Percentiles rank a stretch among this genome's conserved stretches.
Evolutionary conservation across 2,329 filamentous ascomycete species (phyloP).

Genomic region (Pseudogymnoascus sp.): DNA sequence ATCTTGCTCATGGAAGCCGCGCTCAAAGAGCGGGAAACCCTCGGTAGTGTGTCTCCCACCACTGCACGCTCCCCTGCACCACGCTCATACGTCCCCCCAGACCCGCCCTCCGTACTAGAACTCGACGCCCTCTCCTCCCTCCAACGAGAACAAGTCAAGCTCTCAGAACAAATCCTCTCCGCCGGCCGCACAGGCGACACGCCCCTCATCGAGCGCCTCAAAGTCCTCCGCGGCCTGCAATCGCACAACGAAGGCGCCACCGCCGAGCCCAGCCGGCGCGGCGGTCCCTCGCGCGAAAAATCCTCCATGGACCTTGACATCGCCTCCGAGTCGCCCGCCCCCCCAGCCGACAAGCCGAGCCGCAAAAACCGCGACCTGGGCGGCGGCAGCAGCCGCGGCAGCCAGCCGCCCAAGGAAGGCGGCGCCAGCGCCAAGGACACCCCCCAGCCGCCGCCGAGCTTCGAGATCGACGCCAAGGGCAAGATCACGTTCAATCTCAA

Average conservation of each 20-base stretch:
- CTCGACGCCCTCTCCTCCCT: slow-evolving; percentile 19
- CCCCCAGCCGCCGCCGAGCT: background rate
- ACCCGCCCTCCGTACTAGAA: slow-evolving; percentile 19
- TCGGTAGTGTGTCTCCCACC: background rate
- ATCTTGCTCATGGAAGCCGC: background rate
- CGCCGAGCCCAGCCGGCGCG: slow-evolving; percentile 14
- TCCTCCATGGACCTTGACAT: slow-evolving; percentile 26
- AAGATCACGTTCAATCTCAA: slow-evolving; percentile 53
- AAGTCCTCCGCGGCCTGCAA: slow-evolving; percentile 18
- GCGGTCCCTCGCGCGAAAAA: slow-evolving; percentile 18
- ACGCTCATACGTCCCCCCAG: slow-evolving; percentile 12
- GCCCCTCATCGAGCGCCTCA: slow-evolving; percentile 11
- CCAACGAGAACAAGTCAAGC: slow-evolving; percentile 26
- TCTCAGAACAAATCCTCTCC: slow-evolving; percentile 21
- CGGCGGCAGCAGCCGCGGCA: slow-evolving; percentile 17
- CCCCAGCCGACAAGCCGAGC: slow-evolving; percentile 24
- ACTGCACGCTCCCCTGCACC: background rate
- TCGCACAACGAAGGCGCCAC: slow-evolving; percentile 20
- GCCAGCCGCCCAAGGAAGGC: slow-evolving; percentile 22
- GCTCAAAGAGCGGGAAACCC: background rate
- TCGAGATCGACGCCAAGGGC: slow-evolving; percentile 23
- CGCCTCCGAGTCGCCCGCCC: slow-evolving; percentile 25
- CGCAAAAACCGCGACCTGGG: slow-evolving; percentile 20
- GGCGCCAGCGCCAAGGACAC: slow-evolving; percentile 9
- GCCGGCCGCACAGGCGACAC: slow-evolving; percentile 14